Conservation (phyloP, 2,329 filamentous ascomycete genomes). For the Colletotrichum camelliae region DNA sequence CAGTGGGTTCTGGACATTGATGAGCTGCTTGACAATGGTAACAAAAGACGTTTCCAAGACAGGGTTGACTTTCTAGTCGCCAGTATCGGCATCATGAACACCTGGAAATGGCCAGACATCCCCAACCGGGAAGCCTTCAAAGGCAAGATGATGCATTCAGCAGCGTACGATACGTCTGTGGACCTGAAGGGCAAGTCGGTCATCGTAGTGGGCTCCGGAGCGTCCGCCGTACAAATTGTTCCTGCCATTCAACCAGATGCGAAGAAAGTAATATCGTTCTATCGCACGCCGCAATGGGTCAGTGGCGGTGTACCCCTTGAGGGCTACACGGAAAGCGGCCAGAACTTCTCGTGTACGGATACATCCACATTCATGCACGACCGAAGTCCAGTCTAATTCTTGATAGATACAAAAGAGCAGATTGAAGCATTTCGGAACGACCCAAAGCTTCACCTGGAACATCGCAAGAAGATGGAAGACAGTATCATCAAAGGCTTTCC, state of each 20-base stretch:
- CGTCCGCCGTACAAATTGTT: background rate
- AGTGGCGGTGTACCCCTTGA: background rate
- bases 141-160: background rate
- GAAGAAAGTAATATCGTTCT: background rate
- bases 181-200: background rate
- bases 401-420: background rate
- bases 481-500: background rate
- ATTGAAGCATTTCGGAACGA: background rate
- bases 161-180: background rate
- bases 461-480: background rate
- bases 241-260: background rate
- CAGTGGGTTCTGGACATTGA: conserved; percentile 10
- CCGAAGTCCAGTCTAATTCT: background rate
- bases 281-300: background rate
- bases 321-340: background rate
- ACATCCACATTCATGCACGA: too few species aligned
- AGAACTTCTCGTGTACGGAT: background rate
- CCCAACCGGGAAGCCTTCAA: background rate
- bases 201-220: background rate
- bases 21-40: background rate
- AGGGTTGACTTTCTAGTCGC: background rate
- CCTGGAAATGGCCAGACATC: background rate
- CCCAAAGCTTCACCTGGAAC: background rate
- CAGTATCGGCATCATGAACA: background rate
- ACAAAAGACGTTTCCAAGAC: background rate